Percentiles rank a stretch among this genome's conserved stretches.
These are phyloP conservation scores for Phytophthora sp. DNA, from an alignment of 352 stramenopile genomes.

Conservation along the genomic window DNA sequence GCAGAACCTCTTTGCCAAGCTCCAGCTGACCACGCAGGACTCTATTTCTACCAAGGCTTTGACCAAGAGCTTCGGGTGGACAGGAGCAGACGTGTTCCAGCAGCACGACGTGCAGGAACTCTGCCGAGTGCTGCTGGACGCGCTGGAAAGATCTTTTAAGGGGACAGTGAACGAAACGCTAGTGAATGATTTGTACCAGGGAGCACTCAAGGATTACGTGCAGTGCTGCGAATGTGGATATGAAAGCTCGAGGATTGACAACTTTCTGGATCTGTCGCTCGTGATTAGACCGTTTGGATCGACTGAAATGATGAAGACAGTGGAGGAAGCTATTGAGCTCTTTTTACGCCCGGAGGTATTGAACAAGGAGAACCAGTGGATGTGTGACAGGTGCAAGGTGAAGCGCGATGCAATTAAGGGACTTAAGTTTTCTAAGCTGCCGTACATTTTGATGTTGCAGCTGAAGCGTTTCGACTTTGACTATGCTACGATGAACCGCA, in stretches of 20 bases:
- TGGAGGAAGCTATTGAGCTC: slow-evolving; percentile 89
- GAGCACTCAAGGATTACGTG: slow-evolving; percentile 90
- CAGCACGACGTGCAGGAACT: slow-evolving; percentile 94
- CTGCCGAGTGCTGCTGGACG: slow-evolving; percentile 91
- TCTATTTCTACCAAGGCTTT: slow-evolving; percentile 84
- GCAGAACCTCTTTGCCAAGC: slow-evolving; percentile 92
- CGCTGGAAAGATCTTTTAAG: slow-evolving; percentile 89
- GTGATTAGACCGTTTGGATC: slow-evolving; percentile 90
- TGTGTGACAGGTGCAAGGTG: slow-evolving; percentile 81
- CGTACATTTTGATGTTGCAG: slow-evolving; percentile 90
- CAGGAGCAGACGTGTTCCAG: slow-evolving; percentile 86
- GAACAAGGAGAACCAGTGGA: slow-evolving; percentile 91
- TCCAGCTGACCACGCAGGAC: slow-evolving; percentile 80
- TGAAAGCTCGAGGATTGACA: slow-evolving; percentile 85
- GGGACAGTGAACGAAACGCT: slow-evolving; percentile 86
- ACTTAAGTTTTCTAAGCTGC: slow-evolving; percentile 88
- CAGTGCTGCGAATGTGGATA: slow-evolving; percentile 86
- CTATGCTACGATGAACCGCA: slow-evolving; percentile 88
- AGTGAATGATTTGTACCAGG: slow-evolving; percentile 89
- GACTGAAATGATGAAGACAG: slow-evolving; percentile 83
- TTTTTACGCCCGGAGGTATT: slow-evolving; percentile 88
- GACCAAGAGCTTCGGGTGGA: slow-evolving; percentile 94
- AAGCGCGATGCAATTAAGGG: slow-evolving; percentile 92
- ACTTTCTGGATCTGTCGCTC: slow-evolving; percentile 91
- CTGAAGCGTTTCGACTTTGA: slow-evolving; percentile 94